These are phyloP conservation scores for Heliosperma pusillum DNA, from an alignment of 148 eudicot genomes.

Conservation along the genomic window DNA sequence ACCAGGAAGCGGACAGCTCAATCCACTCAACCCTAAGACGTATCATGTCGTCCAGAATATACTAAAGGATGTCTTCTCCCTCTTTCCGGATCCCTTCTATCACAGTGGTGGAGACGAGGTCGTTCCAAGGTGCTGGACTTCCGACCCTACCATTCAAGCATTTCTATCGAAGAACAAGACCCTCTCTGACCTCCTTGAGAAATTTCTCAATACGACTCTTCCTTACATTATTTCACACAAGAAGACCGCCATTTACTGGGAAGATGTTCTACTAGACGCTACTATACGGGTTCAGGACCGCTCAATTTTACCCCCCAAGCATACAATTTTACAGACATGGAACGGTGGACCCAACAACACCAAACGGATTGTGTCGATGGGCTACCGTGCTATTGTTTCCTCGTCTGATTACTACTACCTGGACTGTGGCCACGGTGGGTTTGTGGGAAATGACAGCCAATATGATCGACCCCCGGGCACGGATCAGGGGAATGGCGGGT, in stretches of 20 bases:
- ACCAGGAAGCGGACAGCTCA: conserved; percentile 92
- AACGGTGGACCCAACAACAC: conserved; percentile 63
- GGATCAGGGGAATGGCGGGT: conserved; percentile 60
- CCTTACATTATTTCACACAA: conserved; percentile 56
- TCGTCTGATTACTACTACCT: conserved; percentile 76
- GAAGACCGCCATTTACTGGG: conserved; percentile 83
- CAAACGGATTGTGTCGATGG: conserved; percentile 57
- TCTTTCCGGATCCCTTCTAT: conserved; percentile 68
- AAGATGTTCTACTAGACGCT: conserved; percentile 62
- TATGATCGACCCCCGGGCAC: conserved; percentile 51
- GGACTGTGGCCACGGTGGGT: conserved; percentile 93
- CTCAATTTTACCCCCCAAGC: conserved; percentile 50
- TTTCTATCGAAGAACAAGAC: conserved; percentile 44
- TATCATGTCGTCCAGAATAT: conserved; percentile 57
- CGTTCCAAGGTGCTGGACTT: conserved; percentile 74
- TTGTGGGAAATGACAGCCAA: conserved; percentile 61
- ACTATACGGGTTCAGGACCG: conserved; percentile 36
- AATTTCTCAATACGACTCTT: conserved; percentile 57
- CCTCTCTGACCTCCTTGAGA: conserved; percentile 63
- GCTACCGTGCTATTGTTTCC: conserved; percentile 78
- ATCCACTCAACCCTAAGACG: conserved; percentile 78
- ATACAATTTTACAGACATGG: conserved; percentile 80
- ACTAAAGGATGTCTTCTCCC: conserved; percentile 44
- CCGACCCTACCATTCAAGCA: conserved; percentile 56
- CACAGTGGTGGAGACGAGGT: conserved; percentile 85